phyloP scores from a whole-genome alignment of 768 basidiomycete genomes.

The Crepidotus variabilis region DNA sequence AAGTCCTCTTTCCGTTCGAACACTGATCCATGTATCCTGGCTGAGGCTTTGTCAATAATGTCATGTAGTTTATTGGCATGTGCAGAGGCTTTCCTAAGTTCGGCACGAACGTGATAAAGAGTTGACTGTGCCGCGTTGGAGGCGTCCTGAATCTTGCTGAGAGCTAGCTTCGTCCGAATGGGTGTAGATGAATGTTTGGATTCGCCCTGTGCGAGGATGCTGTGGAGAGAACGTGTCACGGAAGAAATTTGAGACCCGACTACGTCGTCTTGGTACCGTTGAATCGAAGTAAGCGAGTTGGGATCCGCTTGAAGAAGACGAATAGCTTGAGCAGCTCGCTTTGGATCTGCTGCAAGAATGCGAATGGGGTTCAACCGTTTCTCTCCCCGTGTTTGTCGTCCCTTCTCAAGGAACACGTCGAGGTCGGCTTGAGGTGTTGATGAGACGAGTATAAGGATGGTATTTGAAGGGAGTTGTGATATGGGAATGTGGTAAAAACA shows the following conservation, averaged over 20 bases:
- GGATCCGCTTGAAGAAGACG: slow-evolving; percentile 41
- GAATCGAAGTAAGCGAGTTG: slow-evolving; percentile 45
- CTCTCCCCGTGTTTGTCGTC: slow-evolving; percentile 10
- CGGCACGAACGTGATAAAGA: slow-evolving; percentile 25
- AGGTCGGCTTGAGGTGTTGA: slow-evolving; percentile 22
- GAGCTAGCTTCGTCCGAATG: slow-evolving; percentile 33
- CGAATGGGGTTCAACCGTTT: slow-evolving; percentile 10
- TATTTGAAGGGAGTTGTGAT: slow-evolving; percentile 33
- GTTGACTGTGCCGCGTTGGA: slow-evolving; percentile 32
- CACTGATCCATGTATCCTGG: slow-evolving; percentile 30
- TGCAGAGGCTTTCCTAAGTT: slow-evolving; percentile 31
- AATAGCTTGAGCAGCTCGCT: slow-evolving; percentile 54
- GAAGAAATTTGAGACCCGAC: slow-evolving; percentile 54
- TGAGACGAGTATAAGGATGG: slow-evolving; percentile 38
- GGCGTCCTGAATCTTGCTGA: slow-evolving; percentile 35
- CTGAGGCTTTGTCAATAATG: slow-evolving; percentile 35
- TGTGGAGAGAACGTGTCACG: slow-evolving; percentile 37
- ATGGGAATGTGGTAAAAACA: slow-evolving; percentile 36
- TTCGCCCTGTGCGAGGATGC: slow-evolving; percentile 4
- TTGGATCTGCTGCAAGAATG: slow-evolving; percentile 53
- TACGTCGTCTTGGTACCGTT: slow-evolving; percentile 62
- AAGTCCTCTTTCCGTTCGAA: slow-evolving; percentile 24
- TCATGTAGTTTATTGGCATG: slow-evolving; percentile 33
- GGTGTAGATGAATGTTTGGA: slow-evolving; percentile 7
- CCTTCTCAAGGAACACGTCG: slow-evolving; percentile 9